Base-by-base conservation (phyloP, 2,329 filamentous ascomycete genomes). In the Passalora sequoiae region DNA sequence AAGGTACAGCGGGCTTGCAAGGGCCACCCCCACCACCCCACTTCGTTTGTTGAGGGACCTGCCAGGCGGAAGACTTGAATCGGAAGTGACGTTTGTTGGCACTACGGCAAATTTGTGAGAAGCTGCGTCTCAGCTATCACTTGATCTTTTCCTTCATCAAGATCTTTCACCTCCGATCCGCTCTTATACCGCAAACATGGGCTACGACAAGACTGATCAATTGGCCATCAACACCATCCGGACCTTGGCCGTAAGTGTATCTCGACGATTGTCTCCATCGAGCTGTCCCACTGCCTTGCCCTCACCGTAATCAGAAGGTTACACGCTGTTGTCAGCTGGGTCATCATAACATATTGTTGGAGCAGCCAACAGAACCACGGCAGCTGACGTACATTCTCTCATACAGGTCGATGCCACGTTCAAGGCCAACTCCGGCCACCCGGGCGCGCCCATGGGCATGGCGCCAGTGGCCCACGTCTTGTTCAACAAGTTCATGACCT, bases 401-500 rank as follows among this genome's bases (percentile, higher is more conserved):
- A 45, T 59, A 49, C 67, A 98, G 92, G 86, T 89, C 76, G 92
- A 98, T 96, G 92, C 91, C 69, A 96, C 89, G 65, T 83, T 83
- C 72, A 78, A 85, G 69, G 88, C 91, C 69, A 97, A 97, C 81
- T 96, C 91, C 56, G 92, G 92, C 68, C 92, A 98, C 76, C 92
- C 92, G 64, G 92, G 92, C 78, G 92, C 92, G 69, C 92, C 92
- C 64, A 98, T 98, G 92, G 83, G 80, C 66, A 78, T 97, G 87
- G 92, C 92, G 65, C 91, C 92, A 52, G 82, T 89, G 65, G 84
- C 92, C 70, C 92, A 97, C 78, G 88, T 97, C 64, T 81, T 98
- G 56, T 98, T 87, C 77, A 94, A 95, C 81, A 94, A 92, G 72
- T 94, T 96, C 79, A 88, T 98, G 88, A 94, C 75, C 69, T 98